phyloP scores from a whole-genome alignment of 345 rosid species.

The Syzygium jambos region DNA sequence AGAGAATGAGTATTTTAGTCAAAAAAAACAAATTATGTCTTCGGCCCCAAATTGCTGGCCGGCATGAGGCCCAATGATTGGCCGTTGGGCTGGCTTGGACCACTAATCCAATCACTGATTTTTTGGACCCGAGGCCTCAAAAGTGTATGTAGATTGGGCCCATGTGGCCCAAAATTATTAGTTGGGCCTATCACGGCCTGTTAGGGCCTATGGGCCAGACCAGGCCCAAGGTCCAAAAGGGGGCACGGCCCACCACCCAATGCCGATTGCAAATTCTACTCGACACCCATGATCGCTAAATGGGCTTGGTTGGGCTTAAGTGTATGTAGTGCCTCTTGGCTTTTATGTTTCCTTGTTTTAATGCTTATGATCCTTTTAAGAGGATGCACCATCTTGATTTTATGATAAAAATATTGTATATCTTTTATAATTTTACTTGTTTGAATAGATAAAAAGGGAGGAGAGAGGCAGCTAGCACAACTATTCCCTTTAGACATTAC shows the following conservation, averaged over 20 bases:
- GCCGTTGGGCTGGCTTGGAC: not conserved
- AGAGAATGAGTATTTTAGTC: too few relatives aligned
- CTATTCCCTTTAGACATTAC: not conserved
- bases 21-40: not conserved
- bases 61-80: not conserved
- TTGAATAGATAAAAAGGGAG: not conserved
- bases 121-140: not conserved
- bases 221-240: not conserved
- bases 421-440: not conserved
- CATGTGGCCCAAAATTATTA: not conserved
- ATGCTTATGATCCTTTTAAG: not conserved
- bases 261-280: not conserved
- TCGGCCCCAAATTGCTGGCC: not conserved
- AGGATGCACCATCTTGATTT: not conserved
- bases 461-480: not conserved
- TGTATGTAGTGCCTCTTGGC: too few relatives aligned
- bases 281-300: not conserved
- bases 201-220: not conserved
- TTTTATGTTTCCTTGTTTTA: not conserved
- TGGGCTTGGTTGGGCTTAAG: too few relatives aligned
- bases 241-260: not conserved
- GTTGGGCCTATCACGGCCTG: not conserved
- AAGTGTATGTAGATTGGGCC: not conserved
- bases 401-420: accelerated
- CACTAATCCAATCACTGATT: not conserved